Evolutionary conservation across 2,329 filamentous ascomycete species (phyloP).

Genomic region (Hirsutella minnesotensis): DNA sequence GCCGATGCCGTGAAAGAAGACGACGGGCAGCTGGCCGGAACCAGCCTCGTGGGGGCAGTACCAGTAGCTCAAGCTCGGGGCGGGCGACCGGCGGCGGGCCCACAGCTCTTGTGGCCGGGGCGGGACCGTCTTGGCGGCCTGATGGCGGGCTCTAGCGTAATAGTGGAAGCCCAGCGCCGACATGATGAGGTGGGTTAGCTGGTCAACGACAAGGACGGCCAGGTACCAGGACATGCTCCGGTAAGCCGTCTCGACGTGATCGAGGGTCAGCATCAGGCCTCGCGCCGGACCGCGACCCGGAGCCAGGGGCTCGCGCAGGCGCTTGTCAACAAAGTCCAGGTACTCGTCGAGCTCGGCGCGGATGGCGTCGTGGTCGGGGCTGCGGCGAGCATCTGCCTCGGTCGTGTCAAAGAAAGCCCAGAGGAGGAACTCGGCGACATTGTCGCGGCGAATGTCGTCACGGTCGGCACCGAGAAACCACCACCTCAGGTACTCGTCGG

Average conservation of each 20-base stretch:
- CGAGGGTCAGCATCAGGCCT: slow-evolving; percentile 53
- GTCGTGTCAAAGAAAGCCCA: slow-evolving; percentile 54
- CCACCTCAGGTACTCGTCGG: slow-evolving; percentile 42
- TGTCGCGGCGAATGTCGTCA: slow-evolving; percentile 51
- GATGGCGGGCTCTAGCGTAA: slow-evolving; percentile 24
- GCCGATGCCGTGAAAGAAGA: slow-evolving; percentile 63
- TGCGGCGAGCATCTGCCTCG: slow-evolving; percentile 13
- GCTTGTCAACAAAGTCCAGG: slow-evolving; percentile 39
- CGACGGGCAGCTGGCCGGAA: slow-evolving; percentile 36
- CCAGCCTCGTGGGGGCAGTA: slow-evolving; percentile 44
- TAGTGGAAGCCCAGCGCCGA: slow-evolving; percentile 38
- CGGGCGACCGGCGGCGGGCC: slow-evolving; percentile 33
- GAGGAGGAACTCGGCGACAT: slow-evolving; percentile 52
- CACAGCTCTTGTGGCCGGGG: slow-evolving; percentile 40
- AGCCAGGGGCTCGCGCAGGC: slow-evolving; percentile 36
- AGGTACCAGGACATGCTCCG: slow-evolving; percentile 53
- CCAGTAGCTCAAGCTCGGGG: slow-evolving; percentile 49
- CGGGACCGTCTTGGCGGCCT: slow-evolving; percentile 37
- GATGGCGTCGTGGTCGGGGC: slow-evolving; percentile 17
- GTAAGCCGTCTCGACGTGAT: slow-evolving; percentile 48
- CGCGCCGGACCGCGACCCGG: slow-evolving; percentile 43
- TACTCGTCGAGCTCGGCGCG: slow-evolving; percentile 31
- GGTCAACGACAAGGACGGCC: slow-evolving; percentile 42
- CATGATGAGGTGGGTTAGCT: slow-evolving; percentile 33
- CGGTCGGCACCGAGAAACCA: slow-evolving; percentile 55